Base-by-base conservation (phyloP, 1,284 basidiomycete genomes). In the Marasmius sp. region DNA sequence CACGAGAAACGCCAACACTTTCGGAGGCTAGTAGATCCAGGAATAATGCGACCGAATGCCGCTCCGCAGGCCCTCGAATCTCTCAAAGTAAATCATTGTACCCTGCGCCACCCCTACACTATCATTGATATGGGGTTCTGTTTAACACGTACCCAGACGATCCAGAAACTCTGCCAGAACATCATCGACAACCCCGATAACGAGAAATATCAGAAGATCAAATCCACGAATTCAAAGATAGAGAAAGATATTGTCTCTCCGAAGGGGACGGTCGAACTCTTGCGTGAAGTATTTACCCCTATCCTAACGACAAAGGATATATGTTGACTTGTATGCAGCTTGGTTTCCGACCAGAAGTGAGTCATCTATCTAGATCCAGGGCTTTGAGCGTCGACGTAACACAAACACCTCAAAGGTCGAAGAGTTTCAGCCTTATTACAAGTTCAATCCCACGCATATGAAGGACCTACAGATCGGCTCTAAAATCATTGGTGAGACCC, bases 181-280 rank as follows among this genome's bases (percentile, higher is more conserved):
- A 76, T 93, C 51, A 70, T 92, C 53, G 79, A 80, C 61, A 84
- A 92, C 61, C 89, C 90, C 4, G 80, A 85, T 6, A 89, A 93
- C 65, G 76, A 79, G 14, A 92, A 88, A 72, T 93, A 80, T 67
- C 83, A 82, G 61, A 79, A 80, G 65, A 91, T 93, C 80, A 93
- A 92, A 74, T 79, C 84, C 5, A 92, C 89, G 18, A 93, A 93
- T 66, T 70, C 70, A 47, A 77, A 59, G 33, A 60, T 64, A 37
- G 22, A 48, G 45, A 60, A 49, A 50, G 27, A 60, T 60, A 22
- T 65, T 22, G 74, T 84, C n/a, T 74, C 81, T 37, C 82, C 84
- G 0, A 91, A 87, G 70, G 91, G 92, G 1, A 81, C 89, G 0
- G 74, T 93, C 47, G 91, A 93, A 71, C 93, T 89, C 75, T 89